Evolutionary conservation across 176 grass and related monocot species (phyloP).

Genomic region (Phoenix roebelenii): DNA sequence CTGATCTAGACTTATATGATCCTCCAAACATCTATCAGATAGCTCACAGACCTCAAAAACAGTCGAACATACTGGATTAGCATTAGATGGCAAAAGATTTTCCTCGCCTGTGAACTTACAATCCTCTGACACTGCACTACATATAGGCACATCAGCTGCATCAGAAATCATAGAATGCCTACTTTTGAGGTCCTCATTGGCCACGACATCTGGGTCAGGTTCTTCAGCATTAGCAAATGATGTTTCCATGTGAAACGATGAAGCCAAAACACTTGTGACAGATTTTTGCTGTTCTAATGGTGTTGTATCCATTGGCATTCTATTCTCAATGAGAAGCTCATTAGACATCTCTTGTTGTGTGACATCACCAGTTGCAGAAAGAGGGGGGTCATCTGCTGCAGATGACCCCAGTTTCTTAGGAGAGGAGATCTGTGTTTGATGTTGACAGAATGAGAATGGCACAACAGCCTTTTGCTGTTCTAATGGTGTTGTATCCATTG

Average conservation of each 20-base stretch:
- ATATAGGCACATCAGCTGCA: neutral
- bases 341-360: neutral
- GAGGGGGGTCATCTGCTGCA: neutral
- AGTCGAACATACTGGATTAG: neutral
- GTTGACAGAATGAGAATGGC: constrained; percentile 14
- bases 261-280: neutral
- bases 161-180: neutral
- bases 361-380: neutral
- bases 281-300: neutral
- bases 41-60: neutral
- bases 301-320: neutral
- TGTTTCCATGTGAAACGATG: neutral
- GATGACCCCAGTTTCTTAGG: neutral
- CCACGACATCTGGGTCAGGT: neutral
- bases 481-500: neutral
- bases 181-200: neutral
- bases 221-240: neutral
- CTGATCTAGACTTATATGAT: neutral
- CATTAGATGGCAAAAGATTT: neutral
- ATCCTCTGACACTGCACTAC: neutral
- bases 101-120: no score
- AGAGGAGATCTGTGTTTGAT: neutral
- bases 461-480: neutral
- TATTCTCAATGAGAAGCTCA: no score
- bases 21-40: neutral